Evolutionary conservation across 768 basidiomycete genomes (phyloP).

Genomic region (Cubamyces lactineus): DNA sequence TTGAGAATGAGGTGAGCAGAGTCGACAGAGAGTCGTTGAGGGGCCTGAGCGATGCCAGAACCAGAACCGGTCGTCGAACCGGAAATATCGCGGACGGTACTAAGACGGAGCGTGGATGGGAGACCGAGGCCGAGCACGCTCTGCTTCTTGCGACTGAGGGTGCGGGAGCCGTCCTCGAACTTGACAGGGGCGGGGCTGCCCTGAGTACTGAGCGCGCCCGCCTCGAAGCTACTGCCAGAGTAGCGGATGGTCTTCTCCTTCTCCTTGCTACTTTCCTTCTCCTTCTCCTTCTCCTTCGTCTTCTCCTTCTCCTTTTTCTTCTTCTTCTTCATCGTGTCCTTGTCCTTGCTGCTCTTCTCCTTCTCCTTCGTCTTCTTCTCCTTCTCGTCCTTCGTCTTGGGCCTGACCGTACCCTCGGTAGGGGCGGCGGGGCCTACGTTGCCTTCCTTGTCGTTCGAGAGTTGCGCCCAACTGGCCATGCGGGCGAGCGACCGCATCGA

Average conservation of each 20-base stretch:
- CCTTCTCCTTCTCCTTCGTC: slow-evolving; percentile 36
- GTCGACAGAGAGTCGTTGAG: slow-evolving; percentile 37
- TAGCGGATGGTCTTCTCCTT: slow-evolving; percentile 40
- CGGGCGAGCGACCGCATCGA: slow-evolving; percentile 73
- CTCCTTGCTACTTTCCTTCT: slow-evolving; percentile 34
- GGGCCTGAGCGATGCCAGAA: slow-evolving; percentile 18
- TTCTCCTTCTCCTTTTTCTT: slow-evolving; percentile 40
- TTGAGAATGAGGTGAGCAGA: slow-evolving; percentile 39
- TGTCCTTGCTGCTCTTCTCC: slow-evolving; percentile 35
- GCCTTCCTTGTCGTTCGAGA: slow-evolving; percentile 45
- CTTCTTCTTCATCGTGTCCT: slow-evolving; percentile 41
- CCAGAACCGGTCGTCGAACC: slow-evolving; percentile 19
- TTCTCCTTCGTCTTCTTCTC: slow-evolving; percentile 37
- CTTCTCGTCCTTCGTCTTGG: slow-evolving; percentile 40
- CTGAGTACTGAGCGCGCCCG: slow-evolving; percentile 52
- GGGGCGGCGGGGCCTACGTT: slow-evolving; percentile 31
- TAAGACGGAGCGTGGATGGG: slow-evolving; percentile 45
- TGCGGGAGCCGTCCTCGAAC: slow-evolving; percentile 38
- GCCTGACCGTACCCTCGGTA: slow-evolving; percentile 32
- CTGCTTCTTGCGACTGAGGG: slow-evolving; percentile 58
- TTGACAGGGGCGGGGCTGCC: slow-evolving; percentile 29
- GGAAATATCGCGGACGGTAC: slow-evolving; percentile 28
- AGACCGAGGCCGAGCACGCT: slow-evolving; percentile 65
- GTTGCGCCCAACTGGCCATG: slow-evolving; percentile 73
- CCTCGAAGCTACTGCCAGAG: slow-evolving; percentile 70